Percentiles rank a stretch among this genome's conserved stretches.
Evolutionary conservation across 345 rosid species (phyloP).

Genomic region (Orychophragmus violaceus): DNA sequence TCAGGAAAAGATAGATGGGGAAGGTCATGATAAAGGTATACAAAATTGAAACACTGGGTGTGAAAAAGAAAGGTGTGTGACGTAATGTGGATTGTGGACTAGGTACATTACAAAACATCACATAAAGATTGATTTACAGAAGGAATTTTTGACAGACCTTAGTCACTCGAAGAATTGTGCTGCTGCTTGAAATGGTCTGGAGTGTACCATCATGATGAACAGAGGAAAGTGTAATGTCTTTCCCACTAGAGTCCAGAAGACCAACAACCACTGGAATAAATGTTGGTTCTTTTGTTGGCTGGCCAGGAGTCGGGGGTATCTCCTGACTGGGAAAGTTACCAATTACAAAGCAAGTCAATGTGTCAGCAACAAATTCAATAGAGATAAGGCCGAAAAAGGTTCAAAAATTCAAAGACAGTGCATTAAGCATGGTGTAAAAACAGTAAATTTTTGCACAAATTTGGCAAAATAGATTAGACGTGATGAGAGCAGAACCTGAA

Average conservation of each 20-base stretch:
- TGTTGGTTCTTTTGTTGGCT: conserved; percentile 81
- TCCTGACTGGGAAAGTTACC: conserved; percentile 59
- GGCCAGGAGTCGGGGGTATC: conserved; percentile 85
- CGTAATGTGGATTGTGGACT: neutral
- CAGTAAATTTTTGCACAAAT: no score
- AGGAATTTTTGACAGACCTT: conserved; percentile 44
- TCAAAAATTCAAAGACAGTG: neutral
- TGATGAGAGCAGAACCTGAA: conserved; percentile 51
- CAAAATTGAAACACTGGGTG: neutral
- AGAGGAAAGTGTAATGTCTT: conserved; percentile 69
- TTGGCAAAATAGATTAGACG: neutral
- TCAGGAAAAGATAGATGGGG: neutral
- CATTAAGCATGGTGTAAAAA: neutral
- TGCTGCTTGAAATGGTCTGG: conserved; percentile 44
- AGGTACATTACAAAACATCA: conserved; percentile 3
- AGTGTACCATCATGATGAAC: conserved; percentile 57
- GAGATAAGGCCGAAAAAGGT: no score
- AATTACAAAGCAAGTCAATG: conserved; percentile 6
- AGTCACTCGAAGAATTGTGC: conserved; percentile 75
- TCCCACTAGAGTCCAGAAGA: conserved; percentile 71
- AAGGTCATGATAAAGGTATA: neutral
- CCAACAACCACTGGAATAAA: conserved; percentile 83
- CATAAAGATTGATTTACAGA: neutral
- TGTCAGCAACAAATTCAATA: neutral
- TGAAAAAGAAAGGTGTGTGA: neutral